A percentile compares a stretch with the other conserved stretches of the same genome.
phyloP scores from a whole-genome alignment of 345 rosid species.

The Hibiscus trionum region DNA sequence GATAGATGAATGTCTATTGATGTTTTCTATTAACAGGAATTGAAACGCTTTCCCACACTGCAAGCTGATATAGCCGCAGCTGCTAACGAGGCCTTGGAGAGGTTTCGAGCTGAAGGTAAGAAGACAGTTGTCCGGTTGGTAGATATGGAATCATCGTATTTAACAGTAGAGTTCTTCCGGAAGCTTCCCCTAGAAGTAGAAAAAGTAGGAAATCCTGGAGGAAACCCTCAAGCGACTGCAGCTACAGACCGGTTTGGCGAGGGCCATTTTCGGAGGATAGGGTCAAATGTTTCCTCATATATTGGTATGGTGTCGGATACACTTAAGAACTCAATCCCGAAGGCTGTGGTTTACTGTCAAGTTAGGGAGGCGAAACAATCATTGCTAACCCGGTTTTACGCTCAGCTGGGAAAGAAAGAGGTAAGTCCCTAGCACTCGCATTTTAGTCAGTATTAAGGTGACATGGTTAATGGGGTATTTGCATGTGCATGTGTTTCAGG shows the following conservation, averaged over 20 bases:
- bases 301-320: conserved; percentile 50
- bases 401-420: conserved; percentile 42
- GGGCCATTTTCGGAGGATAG: conserved; percentile 49
- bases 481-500: conserved; percentile 6
- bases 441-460: not conserved
- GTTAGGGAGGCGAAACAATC: conserved; percentile 52
- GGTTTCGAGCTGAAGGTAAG: conserved; percentile 48
- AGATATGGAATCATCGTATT: conserved; percentile 68
- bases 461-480: not conserved
- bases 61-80: conserved; percentile 47
- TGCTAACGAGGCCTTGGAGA: conserved; percentile 43
- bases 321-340: conserved; percentile 47
- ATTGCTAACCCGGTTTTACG: conserved; percentile 41
- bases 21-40: conserved; percentile 34
- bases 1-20: not conserved
- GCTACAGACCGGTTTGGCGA: conserved; percentile 37
- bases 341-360: conserved; percentile 65
- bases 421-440: conserved; percentile 17
- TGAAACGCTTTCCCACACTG: conserved; percentile 57
- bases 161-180: conserved; percentile 59
- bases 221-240: not conserved
- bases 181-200: conserved; percentile 50
- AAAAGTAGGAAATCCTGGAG: conserved; percentile 35
- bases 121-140: conserved; percentile 48
- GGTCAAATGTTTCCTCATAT: conserved; percentile 49